A percentile compares a stretch with the other conserved stretches of the same genome.
Evolutionary conservation across 176 grass and related monocot species (phyloP).

Genomic region (Oryza longistaminata): DNA sequence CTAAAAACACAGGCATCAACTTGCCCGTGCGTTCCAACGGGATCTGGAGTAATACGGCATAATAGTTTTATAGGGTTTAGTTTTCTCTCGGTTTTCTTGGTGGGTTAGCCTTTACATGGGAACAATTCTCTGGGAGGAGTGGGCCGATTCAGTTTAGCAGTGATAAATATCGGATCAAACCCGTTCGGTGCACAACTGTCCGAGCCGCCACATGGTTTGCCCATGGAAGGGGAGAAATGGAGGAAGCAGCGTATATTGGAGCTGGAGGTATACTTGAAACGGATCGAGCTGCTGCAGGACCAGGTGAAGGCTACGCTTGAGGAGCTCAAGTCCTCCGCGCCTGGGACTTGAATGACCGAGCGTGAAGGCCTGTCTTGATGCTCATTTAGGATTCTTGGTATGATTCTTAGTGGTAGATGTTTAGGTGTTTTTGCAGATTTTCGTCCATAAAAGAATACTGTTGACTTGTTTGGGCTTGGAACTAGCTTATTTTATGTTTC

Average conservation of each 20-base stretch:
- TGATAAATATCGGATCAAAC: slow-evolving; percentile 43
- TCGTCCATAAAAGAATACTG: slow-evolving; percentile 48
- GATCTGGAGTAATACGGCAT: too few relatives aligned
- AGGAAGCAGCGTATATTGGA: slow-evolving; percentile 76
- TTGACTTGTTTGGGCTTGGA: slow-evolving; percentile 35
- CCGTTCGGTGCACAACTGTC: slow-evolving; percentile 38
- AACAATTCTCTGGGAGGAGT: too few relatives aligned
- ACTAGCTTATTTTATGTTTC: slow-evolving; percentile 43
- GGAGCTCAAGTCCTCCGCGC: slow-evolving; percentile 66
- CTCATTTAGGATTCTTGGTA: slow-evolving; percentile 45
- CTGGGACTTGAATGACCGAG: slow-evolving; percentile 44
- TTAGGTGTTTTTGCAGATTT: slow-evolving; percentile 34
- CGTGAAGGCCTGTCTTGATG: slow-evolving; percentile 4
- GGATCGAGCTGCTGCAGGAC: slow-evolving; percentile 79
- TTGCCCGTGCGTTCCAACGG: neutral
- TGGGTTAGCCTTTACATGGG: too few relatives aligned
- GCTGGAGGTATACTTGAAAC: slow-evolving; percentile 94
- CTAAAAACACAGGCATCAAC: neutral
- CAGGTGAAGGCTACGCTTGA: slow-evolving; percentile 65
- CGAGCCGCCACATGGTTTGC: slow-evolving; percentile 12
- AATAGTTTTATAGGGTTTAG: too few relatives aligned
- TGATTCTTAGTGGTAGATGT: slow-evolving; percentile 40
- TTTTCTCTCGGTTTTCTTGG: too few relatives aligned
- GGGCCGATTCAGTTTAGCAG: slow-evolving; percentile 13
- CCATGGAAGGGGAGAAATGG: slow-evolving; percentile 79